Percentiles rank a stretch among this genome's conserved stretches.
Evolutionary conservation across 768 basidiomycete species (phyloP).

Genomic region (Agaricus blazei): DNA sequence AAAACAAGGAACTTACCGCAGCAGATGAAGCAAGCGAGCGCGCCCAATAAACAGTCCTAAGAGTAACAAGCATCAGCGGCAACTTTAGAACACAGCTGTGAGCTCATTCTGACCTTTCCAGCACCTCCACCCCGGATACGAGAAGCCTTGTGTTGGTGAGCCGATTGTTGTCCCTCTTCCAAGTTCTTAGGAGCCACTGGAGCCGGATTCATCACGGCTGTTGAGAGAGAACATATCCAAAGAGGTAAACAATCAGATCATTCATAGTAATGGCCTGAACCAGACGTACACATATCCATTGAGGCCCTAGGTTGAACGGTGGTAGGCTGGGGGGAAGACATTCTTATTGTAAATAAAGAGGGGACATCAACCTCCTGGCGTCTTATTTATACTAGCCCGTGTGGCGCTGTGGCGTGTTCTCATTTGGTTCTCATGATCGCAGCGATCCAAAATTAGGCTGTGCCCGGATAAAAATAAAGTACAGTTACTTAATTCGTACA

Average conservation of each 20-base stretch:
- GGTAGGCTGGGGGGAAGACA: slow-evolving; percentile 27
- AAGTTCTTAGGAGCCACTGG: slow-evolving; percentile 6
- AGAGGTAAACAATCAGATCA: not conserved
- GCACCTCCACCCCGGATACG: slow-evolving; percentile 72
- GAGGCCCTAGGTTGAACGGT: slow-evolving; percentile 55
- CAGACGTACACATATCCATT: slow-evolving; percentile 56
- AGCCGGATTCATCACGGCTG: slow-evolving; percentile 29
- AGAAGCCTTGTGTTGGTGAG: slow-evolving; percentile 43
- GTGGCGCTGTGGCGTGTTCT: too few relatives aligned
- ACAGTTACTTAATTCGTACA: too few relatives aligned
- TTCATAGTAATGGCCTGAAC: not conserved
- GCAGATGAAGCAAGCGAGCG: slow-evolving; percentile 66
- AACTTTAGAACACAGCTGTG: not conserved
- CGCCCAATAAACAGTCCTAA: slow-evolving; percentile 64
- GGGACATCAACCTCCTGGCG: not conserved
- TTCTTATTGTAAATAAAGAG: not conserved
- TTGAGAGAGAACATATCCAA: not conserved
- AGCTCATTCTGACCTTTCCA: slow-evolving; percentile 42
- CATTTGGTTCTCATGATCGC: too few relatives aligned
- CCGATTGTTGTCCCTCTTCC: slow-evolving; percentile 21
- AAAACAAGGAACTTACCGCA: slow-evolving; percentile 45
- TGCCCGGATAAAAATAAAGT: too few relatives aligned
- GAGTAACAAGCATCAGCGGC: not conserved
- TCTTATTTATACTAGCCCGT: too few relatives aligned
- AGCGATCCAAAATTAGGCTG: too few relatives aligned